Conservation (phyloP, 805 yeast genomes). For the Metschnikowia noctiluminum region DNA sequence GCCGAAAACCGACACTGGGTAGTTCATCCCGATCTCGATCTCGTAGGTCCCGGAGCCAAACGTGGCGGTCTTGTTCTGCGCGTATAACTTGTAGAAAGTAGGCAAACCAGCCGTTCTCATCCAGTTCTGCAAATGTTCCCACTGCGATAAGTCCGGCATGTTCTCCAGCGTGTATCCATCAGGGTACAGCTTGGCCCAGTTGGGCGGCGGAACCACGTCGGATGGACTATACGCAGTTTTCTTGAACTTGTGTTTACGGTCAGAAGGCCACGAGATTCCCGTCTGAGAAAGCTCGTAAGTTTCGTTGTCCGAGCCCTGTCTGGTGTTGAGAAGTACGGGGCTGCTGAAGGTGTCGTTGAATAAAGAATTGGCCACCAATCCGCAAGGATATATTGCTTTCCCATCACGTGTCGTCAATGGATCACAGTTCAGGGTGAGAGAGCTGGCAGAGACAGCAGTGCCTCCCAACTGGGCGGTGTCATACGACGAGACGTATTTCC, state of each 20-base stretch:
- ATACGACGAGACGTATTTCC: slow-evolving; percentile 84
- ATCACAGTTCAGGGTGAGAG: slow-evolving; percentile 41
- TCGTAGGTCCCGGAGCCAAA: slow-evolving; percentile 67
- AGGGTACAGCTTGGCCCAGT: slow-evolving; percentile 79
- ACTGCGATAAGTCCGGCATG: slow-evolving; percentile 66
- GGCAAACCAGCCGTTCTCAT: slow-evolving; percentile 97
- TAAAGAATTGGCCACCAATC: slow-evolving; percentile 86
- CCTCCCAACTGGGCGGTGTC: slow-evolving; percentile 83
- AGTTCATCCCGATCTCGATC: slow-evolving; percentile 66
- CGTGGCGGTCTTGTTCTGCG: slow-evolving; percentile 59
- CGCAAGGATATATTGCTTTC: slow-evolving; percentile 79
- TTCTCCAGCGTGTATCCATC: slow-evolving; percentile 84
- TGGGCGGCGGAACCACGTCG: slow-evolving; percentile 90
- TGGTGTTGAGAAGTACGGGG: slow-evolving; percentile 46
- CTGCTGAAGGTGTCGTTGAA: slow-evolving; percentile 82
- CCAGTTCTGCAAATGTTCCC: slow-evolving; percentile 95
- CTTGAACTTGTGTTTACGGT: slow-evolving; percentile 61
- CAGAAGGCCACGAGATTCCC: slow-evolving; percentile 85
- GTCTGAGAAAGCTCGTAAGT: slow-evolving; percentile 44
- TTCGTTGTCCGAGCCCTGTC: slow-evolving; percentile 41
- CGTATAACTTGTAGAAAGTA: slow-evolving; percentile 77
- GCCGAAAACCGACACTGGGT: slow-evolving; percentile 78
- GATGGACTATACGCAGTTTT: slow-evolving; percentile 63
- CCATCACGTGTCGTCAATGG: slow-evolving; percentile 37
- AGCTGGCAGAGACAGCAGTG: slow-evolving; percentile 51